Evolutionary conservation across 2,329 filamentous ascomycete genomes (phyloP), one percentile per base, ranked within the genome.

Genomic region (Alternaria brassicicola): DNA sequence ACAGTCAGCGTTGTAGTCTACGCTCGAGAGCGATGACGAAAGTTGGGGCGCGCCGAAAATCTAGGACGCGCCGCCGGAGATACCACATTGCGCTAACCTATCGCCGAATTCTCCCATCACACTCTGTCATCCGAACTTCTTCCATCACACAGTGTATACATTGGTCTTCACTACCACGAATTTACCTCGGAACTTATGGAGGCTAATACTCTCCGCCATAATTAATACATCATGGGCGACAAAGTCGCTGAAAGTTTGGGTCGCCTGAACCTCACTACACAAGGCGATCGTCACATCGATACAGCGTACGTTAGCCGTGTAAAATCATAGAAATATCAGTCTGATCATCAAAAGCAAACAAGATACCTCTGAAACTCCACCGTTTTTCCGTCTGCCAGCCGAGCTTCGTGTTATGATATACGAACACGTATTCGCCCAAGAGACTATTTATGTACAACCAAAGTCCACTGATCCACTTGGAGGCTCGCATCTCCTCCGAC

Each of bases 1-100:
- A 12, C 36, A 8, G 19, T 23, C 19, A 17, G 39, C 17, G 25
- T 36, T 46, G 28, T 10, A 35, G 33, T 46, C n/a, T 17, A 36
- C 39, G 17, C 26, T 8, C 23, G 9, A 33, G 19, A 30, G 42
- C 30, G 38, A 55, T 57, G 53, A 57, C 42, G 42, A 61, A 57
- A 49, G 25, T 54, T 54, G 25, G 30, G 51, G 51, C 55, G 58
- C 50, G 58, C 46, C 56, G 49, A 55, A 51, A 59, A 59, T 55
- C 56, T 59, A 3, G 33, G 45, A 51, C 31, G 52, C 39, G 46
- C 52, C 21, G 51, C n/a, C 56, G 56, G 56, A 46, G 56, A 55
- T 55, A 59, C 23, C 33, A 50, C 12, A 30, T 3, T 8, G 33
- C 26, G 33, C 41, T 41, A 33, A 31, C 26, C 55, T 59, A 59